Conservation (phyloP, 495 filamentous ascomycete genomes). For the Penicillium argentinense region DNA sequence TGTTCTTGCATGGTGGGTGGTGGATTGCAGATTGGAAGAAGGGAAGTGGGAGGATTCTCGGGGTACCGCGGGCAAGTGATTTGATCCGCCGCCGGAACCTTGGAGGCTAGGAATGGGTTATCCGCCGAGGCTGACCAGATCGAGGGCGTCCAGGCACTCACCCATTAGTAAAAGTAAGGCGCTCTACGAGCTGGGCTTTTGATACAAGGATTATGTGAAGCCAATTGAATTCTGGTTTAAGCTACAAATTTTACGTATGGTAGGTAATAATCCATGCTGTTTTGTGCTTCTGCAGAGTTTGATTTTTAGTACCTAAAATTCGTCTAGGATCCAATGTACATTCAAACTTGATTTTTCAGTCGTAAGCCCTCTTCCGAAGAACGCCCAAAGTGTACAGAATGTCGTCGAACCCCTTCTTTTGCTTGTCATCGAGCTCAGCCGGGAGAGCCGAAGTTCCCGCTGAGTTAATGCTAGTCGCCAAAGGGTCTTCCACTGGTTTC, state of each 20-base stretch:
- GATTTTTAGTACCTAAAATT: no score
- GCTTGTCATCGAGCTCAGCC: slow-evolving; percentile 32
- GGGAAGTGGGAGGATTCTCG: slow-evolving; percentile 25
- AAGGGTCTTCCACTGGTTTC: slow-evolving; percentile 22
- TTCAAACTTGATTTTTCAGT: slow-evolving; percentile 2
- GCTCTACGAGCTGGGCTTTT: no score
- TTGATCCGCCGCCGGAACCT: slow-evolving; percentile 12
- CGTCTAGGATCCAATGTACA: no score
- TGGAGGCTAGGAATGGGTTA: slow-evolving; percentile 3
- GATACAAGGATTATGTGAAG: no score
- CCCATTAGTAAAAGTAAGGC: no score
- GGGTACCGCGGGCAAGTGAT: slow-evolving; percentile 15
- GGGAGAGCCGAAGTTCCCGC: slow-evolving; percentile 35
- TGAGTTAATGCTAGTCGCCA: slow-evolving; percentile 28
- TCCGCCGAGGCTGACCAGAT: no score
- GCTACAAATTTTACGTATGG: no score
- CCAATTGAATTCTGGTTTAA: no score
- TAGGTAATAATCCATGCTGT: no score
- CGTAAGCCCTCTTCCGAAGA: slow-evolving; percentile 63
- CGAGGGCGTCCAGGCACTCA: no score
- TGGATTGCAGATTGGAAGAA: slow-evolving; percentile 28
- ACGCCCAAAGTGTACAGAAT: slow-evolving; percentile 70
- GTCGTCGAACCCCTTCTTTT: slow-evolving; percentile 37
- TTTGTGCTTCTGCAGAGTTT: no score
- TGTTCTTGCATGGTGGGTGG: slow-evolving; percentile 54